These are phyloP conservation scores for Amylostereum areolatum DNA, from an alignment of 1,284 basidiomycete genomes.

Conservation along the genomic window DNA sequence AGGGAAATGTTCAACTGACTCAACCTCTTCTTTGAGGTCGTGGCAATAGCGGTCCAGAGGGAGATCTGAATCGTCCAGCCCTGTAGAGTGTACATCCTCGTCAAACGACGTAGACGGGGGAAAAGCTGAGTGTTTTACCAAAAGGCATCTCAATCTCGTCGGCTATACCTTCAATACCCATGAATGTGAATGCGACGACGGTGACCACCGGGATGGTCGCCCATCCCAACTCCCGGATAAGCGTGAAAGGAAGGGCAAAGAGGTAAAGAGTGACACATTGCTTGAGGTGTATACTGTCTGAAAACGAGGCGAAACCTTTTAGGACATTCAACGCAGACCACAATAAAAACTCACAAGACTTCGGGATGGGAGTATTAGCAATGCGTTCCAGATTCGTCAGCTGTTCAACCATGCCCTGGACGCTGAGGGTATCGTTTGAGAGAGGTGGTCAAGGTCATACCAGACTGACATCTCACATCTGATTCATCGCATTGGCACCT, in stretches of 20 bases:
- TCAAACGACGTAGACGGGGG: not conserved
- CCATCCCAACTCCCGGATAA: slow-evolving; percentile 77
- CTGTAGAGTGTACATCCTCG: slow-evolving; percentile 24
- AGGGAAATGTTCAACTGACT: slow-evolving; percentile 39
- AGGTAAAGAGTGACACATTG: slow-evolving; percentile 89
- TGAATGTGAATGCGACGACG: slow-evolving; percentile 81
- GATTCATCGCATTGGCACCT: slow-evolving; percentile 75
- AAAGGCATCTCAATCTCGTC: slow-evolving; percentile 91
- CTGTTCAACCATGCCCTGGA: slow-evolving; percentile 79
- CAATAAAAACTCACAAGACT: slow-evolving; percentile 48
- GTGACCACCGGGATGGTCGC: slow-evolving; percentile 78
- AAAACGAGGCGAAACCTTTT: not conserved
- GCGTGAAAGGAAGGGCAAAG: slow-evolving; percentile 79
- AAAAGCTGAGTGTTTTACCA: slow-evolving; percentile 38
- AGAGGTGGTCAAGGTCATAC: slow-evolving; percentile 1
- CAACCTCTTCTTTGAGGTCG: slow-evolving; percentile 79
- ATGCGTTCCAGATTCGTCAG: slow-evolving; percentile 82
- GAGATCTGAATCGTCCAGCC: slow-evolving; percentile 57
- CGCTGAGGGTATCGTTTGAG: slow-evolving; percentile 31
- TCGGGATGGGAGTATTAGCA: slow-evolving; percentile 77
- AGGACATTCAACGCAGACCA: too few species aligned
- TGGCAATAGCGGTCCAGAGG: slow-evolving; percentile 79
- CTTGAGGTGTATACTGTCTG: slow-evolving; percentile 85
- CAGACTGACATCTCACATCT: slow-evolving; percentile 36
- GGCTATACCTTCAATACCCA: slow-evolving; percentile 92